Percentiles rank a stretch among this genome's conserved stretches.
Conservation (phyloP, 345 rosid genomes). For the Citrus cavaleriei region DNA sequence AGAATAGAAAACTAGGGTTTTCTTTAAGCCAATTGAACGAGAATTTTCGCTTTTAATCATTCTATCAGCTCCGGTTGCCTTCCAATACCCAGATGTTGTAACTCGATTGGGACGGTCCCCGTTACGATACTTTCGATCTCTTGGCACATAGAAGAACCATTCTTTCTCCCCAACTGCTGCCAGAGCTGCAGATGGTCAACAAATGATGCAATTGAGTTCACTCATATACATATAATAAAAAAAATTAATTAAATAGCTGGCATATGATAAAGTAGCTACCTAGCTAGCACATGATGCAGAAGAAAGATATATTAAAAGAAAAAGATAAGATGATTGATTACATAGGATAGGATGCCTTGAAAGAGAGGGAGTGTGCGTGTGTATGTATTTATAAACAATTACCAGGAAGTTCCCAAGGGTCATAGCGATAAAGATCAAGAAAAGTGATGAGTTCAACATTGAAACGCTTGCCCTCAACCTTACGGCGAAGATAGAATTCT, state of each 20-base stretch:
- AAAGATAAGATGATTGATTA: neutral
- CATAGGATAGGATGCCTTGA: neutral
- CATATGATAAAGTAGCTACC: neutral
- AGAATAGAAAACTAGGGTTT: slow-evolving; percentile 99
- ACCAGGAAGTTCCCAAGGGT: slow-evolving; percentile 99
- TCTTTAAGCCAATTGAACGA: slow-evolving; percentile 85
- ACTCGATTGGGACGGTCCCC: slow-evolving; percentile 98
- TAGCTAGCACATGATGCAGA: neutral
- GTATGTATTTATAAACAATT: slow-evolving; percentile 10
- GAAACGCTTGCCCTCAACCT: slow-evolving; percentile 98
- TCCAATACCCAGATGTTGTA: slow-evolving; percentile 97
- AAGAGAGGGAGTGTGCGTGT: neutral
- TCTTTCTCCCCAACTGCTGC: slow-evolving; percentile 99
- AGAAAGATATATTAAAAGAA: neutral
- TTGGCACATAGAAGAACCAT: slow-evolving; percentile 97
- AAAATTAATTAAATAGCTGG: no score
- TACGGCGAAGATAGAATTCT: slow-evolving; percentile 99
- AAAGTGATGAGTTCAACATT: slow-evolving; percentile 97
- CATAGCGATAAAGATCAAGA: slow-evolving; percentile 97
- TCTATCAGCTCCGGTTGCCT: slow-evolving; percentile 98
- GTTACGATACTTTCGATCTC: slow-evolving; percentile 91
- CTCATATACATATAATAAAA: no score
- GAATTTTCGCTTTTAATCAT: slow-evolving; percentile 79
- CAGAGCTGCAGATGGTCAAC: slow-evolving; percentile 43
- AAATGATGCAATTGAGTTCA: neutral